These are phyloP conservation scores for Sarocladium brachiariae DNA, from an alignment of 2,329 filamentous ascomycete species.

Conservation along the genomic window DNA sequence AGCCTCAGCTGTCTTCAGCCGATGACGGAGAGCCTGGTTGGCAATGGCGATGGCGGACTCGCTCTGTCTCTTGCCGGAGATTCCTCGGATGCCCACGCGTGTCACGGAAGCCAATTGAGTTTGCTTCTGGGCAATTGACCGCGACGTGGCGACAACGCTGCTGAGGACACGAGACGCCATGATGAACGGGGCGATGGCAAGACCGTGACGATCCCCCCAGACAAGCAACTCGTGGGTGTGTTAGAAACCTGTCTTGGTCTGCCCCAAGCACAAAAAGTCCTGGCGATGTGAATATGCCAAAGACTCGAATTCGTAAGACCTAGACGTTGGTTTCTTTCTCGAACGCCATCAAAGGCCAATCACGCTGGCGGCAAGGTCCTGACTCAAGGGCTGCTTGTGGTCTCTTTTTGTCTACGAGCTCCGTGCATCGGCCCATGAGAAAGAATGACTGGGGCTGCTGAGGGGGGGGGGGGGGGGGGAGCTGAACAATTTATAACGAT, in stretches of 20 bases:
- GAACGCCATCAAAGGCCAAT: not conserved
- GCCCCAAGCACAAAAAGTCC: not conserved
- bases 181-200: not conserved
- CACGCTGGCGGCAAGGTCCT: not conserved
- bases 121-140: not conserved
- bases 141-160: not conserved
- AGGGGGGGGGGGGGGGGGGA: not conserved
- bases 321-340: not conserved
- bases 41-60: constrained; percentile 87
- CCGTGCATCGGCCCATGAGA: not conserved
- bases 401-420: not conserved
- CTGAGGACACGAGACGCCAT: not conserved
- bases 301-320: not conserved
- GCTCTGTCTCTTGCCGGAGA: constrained; percentile 36
- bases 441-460: too few species aligned
- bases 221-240: too few species aligned
- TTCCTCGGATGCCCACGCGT: not conserved
- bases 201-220: too few species aligned
- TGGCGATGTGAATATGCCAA: not conserved
- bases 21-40: constrained; percentile 93
- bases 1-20: constrained; percentile 72
- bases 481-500: not conserved
- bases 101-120: not conserved
- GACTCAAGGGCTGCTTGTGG: not conserved
- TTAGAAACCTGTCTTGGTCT: too few species aligned